phyloP scores from a whole-genome alignment of 352 stramenopile species.

The Pythium myriotylum region DNA sequence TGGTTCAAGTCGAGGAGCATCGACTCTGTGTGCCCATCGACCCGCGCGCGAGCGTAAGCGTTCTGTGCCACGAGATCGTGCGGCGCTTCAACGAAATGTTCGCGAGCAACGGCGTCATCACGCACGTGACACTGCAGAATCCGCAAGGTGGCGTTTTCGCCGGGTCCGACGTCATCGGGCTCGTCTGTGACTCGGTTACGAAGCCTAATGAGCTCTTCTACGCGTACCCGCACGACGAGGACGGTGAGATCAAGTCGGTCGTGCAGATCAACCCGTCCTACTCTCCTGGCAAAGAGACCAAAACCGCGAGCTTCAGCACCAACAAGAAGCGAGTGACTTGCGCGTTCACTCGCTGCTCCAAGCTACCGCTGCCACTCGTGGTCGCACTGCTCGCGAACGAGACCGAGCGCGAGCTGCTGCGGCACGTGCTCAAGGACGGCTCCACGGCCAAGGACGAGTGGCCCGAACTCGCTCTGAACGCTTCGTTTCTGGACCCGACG shows the following conservation, averaged over 20 bases:
- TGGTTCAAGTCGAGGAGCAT: conserved; percentile 58
- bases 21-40: conserved; percentile 62
- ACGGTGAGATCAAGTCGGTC: conserved; percentile 26
- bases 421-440: conserved; percentile 32
- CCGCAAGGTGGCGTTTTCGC: conserved; percentile 56
- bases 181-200: conserved; percentile 29
- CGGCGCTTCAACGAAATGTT: conserved; percentile 69
- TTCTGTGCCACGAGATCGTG: conserved; percentile 56
- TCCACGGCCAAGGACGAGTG: conserved; percentile 35
- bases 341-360: conserved; percentile 41
- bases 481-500: conserved; percentile 45
- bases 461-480: conserved; percentile 66
- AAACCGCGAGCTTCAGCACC: background rate
- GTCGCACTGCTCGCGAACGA: conserved; percentile 72
- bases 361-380: conserved; percentile 56
- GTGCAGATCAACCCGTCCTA: conserved; percentile 18
- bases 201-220: conserved; percentile 33
- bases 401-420: conserved; percentile 53
- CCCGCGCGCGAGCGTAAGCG: conserved; percentile 43
- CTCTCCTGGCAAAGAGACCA: conserved; percentile 11
- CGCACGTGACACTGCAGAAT: conserved; percentile 55
- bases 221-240: conserved; percentile 21
- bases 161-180: conserved; percentile 45
- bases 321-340: background rate
- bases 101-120: conserved; percentile 29